Percentiles rank a stretch among this genome's conserved stretches.
Conservation (phyloP, 2,329 filamentous ascomycete species). For the Alternaria rosae region DNA sequence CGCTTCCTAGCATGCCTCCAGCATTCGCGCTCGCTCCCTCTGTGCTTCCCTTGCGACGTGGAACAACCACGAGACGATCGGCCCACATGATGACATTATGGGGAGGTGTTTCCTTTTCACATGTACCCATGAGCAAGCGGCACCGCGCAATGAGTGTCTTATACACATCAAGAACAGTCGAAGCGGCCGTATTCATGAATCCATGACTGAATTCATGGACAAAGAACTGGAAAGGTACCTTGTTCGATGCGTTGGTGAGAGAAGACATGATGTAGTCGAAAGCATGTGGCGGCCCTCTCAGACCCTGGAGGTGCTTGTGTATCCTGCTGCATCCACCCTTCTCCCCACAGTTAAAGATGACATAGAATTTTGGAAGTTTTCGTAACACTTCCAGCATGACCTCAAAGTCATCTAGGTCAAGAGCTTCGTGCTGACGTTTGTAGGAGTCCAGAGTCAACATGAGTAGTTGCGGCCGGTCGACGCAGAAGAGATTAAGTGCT, state of each 20-base stretch:
- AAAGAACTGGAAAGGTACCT: constrained; percentile 51
- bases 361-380: constrained; percentile 42
- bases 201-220: constrained; percentile 37
- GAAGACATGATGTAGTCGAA: constrained; percentile 31
- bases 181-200: constrained; percentile 8
- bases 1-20: constrained; percentile 57
- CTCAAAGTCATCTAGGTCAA: constrained; percentile 52
- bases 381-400: constrained; percentile 49
- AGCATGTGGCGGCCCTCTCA: constrained; percentile 45
- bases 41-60: constrained; percentile 48
- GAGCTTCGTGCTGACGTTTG: constrained; percentile 55
- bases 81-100: constrained; percentile 58
- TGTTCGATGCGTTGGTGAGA: constrained; percentile 21
- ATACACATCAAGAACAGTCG: constrained; percentile 28
- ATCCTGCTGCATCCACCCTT: constrained; percentile 56
- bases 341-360: constrained; percentile 59
- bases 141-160: constrained; percentile 24
- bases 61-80: constrained; percentile 58
- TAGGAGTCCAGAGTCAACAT: constrained; percentile 58
- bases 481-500: constrained; percentile 59
- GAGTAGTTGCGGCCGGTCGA: constrained; percentile 58
- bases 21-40: constrained; percentile 55
- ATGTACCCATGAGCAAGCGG: constrained; percentile 14
- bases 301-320: constrained; percentile 60
- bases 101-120: constrained; percentile 42